Evolutionary conservation across 306 rosid genomes (phyloP).

Genomic region (Potentilla sterilis): DNA sequence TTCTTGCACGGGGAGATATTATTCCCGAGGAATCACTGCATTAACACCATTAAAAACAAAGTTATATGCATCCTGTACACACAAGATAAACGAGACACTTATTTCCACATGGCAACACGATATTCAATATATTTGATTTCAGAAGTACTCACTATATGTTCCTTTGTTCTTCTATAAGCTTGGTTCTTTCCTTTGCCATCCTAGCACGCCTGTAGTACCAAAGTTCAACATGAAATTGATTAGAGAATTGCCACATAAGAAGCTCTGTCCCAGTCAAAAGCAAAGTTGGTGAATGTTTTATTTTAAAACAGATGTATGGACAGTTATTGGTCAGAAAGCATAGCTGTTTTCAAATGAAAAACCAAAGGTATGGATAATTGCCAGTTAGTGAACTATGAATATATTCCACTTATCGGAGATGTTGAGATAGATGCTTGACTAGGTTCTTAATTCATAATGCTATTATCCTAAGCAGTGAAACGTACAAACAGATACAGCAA

Average conservation of each 20-base stretch:
- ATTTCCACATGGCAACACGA: not conserved
- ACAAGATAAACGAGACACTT: not conserved
- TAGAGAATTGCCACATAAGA: not conserved
- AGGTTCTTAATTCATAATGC: not conserved
- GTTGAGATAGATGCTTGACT: not conserved
- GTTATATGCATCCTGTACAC: conserved; percentile 21
- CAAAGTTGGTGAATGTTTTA: not conserved
- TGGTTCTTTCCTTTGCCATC: conserved; percentile 55
- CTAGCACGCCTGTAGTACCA: conserved; percentile 45
- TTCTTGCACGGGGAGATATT: conserved; percentile 97
- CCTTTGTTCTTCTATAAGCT: conserved; percentile 42
- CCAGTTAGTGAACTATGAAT: too few relatives aligned
- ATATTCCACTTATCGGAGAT: not conserved
- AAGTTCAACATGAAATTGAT: conserved; percentile 14
- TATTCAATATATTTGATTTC: not conserved
- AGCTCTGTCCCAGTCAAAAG: not conserved
- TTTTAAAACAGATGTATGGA: not conserved
- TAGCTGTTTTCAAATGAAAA: not conserved
- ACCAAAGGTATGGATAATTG: not conserved
- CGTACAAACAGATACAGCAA: not conserved
- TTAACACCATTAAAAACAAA: conserved; percentile 11
- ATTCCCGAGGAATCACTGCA: conserved; percentile 46
- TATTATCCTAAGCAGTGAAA: not conserved
- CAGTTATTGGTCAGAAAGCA: not conserved
- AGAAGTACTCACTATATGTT: conserved; percentile 32